These are phyloP conservation scores for Lagenidium giganteum DNA, from an alignment of 352 stramenopile genomes.

Conservation along the genomic window DNA sequence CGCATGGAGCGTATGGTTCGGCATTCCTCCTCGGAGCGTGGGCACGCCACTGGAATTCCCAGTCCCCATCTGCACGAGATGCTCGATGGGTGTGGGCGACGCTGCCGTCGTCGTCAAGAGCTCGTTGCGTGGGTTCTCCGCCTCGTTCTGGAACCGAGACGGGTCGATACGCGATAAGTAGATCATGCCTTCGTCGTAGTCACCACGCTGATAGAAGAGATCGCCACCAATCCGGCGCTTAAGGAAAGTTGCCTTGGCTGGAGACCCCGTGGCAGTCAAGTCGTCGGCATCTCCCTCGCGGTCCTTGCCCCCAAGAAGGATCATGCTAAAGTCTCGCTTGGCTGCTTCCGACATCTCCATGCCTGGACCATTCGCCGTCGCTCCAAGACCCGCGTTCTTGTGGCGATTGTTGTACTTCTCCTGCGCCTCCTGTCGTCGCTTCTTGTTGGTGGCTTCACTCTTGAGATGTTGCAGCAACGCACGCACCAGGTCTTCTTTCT, in stretches of 20 bases:
- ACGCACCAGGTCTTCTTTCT: slow-evolving; percentile 87
- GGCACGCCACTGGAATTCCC: slow-evolving; percentile 15
- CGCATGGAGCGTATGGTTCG: neutral
- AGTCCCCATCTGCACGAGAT: slow-evolving; percentile 35
- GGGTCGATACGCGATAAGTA: slow-evolving; percentile 81
- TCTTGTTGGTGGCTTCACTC: slow-evolving; percentile 76
- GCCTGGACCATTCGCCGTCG: slow-evolving; percentile 4
- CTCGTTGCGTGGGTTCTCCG: slow-evolving; percentile 47
- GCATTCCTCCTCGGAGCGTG: neutral
- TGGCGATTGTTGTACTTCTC: slow-evolving; percentile 57
- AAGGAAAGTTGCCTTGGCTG: slow-evolving; percentile 12
- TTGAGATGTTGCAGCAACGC: slow-evolving; percentile 83
- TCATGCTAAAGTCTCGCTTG: slow-evolving; percentile 60
- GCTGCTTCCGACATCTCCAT: slow-evolving; percentile 19
- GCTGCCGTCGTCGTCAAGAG: slow-evolving; percentile 37
- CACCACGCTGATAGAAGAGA: slow-evolving; percentile 80
- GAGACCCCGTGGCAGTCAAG: neutral
- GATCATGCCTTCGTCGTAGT: slow-evolving; percentile 83
- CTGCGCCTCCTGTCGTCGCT: slow-evolving; percentile 70
- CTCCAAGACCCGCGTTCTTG: neutral
- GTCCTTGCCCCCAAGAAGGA: slow-evolving; percentile 30
- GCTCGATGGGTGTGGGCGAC: slow-evolving; percentile 35
- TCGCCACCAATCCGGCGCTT: slow-evolving; percentile 45
- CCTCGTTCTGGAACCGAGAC: slow-evolving; percentile 52
- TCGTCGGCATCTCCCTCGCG: slow-evolving; percentile 6